Percentiles rank a stretch among this genome's conserved stretches.
Evolutionary conservation across 805 yeast genomes (phyloP).

Genomic region (Candida xyloterini): DNA sequence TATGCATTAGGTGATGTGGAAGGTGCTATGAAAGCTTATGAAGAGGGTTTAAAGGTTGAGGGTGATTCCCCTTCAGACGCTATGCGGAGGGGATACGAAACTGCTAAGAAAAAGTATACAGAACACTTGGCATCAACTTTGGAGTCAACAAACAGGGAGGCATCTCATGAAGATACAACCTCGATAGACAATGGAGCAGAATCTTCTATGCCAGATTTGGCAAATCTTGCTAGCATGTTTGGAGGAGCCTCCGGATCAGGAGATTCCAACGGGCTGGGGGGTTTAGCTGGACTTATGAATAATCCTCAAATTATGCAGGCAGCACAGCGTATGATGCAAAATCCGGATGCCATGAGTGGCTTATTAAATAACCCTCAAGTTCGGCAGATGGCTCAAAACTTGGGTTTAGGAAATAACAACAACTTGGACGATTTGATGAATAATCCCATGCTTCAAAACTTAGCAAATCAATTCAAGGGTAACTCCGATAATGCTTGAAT

Average conservation of each 20-base stretch:
- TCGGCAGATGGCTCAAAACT: constrained; percentile 76
- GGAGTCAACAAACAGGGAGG: constrained; percentile 25
- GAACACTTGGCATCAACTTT: constrained; percentile 57
- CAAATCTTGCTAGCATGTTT: constrained; percentile 55
- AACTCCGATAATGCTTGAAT: constrained; percentile 25
- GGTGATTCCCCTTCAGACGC: constrained; percentile 83
- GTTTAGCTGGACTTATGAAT: constrained; percentile 66
- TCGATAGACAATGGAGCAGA: constrained; percentile 13
- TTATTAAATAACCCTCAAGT: constrained; percentile 79
- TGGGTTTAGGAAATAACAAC: constrained; percentile 63
- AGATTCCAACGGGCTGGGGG: constrained; percentile 69
- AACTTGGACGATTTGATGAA: constrained; percentile 65
- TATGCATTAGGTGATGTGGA: constrained; percentile 92
- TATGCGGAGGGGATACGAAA: constrained; percentile 90
- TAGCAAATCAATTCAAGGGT: constrained; percentile 72
- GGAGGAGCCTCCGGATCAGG: constrained; percentile 61
- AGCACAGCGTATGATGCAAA: constrained; percentile 83
- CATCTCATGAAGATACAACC: constrained; percentile 23
- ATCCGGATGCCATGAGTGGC: constrained; percentile 72
- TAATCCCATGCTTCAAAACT: constrained; percentile 71
- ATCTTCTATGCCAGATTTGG: constrained; percentile 60
- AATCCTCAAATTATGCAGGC: constrained; percentile 92
- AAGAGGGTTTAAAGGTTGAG: constrained; percentile 81
- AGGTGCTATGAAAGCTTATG: constrained; percentile 87
- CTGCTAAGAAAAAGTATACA: constrained; percentile 84